Conservation (phyloP, 164 flowering plant species). For the Stephania japonica region DNA sequence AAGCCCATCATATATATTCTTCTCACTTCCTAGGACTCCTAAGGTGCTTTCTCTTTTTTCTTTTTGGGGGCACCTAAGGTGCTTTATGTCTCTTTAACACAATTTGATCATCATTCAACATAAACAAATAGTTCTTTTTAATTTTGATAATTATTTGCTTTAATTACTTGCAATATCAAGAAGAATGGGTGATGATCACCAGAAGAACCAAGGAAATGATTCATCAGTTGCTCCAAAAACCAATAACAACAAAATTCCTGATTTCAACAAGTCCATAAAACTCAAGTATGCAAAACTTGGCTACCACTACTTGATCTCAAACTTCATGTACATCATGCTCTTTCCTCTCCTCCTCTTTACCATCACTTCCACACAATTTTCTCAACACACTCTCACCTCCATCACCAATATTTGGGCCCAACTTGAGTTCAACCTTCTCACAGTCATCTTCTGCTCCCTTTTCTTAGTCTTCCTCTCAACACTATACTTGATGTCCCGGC, state of each 20-base stretch:
- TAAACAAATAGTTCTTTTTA: background rate
- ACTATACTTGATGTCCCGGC: conserved; percentile 35
- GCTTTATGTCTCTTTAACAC: background rate
- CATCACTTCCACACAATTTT: conserved; percentile 35
- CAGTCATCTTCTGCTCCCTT: conserved; percentile 15
- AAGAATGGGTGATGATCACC: background rate
- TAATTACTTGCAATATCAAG: too few relatives aligned
- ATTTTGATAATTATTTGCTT: too few relatives aligned
- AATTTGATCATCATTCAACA: background rate
- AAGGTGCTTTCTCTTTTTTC: background rate
- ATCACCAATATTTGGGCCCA: conserved; percentile 48
- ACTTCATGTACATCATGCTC: conserved; percentile 44
- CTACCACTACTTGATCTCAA: conserved; percentile 57
- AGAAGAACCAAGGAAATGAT: conserved; percentile 1
- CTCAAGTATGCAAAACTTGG: conserved; percentile 64
- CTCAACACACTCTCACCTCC: conserved; percentile 35
- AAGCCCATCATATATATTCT: too few relatives aligned
- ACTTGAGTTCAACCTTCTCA: conserved; percentile 16
- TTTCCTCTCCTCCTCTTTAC: conserved; percentile 35
- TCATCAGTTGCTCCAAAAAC: background rate
- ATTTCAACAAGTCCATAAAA: conserved; percentile 49
- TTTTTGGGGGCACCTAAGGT: background rate
- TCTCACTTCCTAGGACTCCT: too few relatives aligned
- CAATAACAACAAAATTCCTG: conserved; percentile 32
- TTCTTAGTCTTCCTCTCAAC: conserved; percentile 26